phyloP scores from a whole-genome alignment of 2,329 filamentous ascomycete genomes.

The Fusarium nygamai region DNA sequence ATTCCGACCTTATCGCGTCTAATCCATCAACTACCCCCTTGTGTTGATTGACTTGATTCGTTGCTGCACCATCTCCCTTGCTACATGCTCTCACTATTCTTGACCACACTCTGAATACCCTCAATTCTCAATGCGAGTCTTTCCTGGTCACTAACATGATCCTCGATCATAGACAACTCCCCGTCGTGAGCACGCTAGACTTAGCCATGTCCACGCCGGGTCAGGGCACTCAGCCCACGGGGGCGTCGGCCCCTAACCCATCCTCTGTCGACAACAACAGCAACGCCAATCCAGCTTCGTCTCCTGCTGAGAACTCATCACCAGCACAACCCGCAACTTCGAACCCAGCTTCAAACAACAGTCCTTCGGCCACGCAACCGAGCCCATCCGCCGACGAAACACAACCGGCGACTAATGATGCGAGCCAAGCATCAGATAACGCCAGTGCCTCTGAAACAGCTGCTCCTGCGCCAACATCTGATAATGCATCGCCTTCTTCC shows the following conservation, averaged over 20 bases:
- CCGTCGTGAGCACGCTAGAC: conserved; percentile 32
- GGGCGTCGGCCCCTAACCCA: conserved; percentile 30
- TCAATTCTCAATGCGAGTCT: conserved; percentile 6
- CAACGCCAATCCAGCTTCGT: conserved; percentile 17
- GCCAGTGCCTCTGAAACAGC: conserved; percentile 9
- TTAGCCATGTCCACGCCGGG: conserved; percentile 49
- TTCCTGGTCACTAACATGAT: conserved; percentile 48
- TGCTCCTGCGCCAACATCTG: conserved; percentile 14
- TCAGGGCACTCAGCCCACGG: conserved; percentile 33
- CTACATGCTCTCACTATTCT: conserved; percentile 2
- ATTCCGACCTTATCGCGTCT: conserved; percentile 26
- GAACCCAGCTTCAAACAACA: conserved; percentile 8
- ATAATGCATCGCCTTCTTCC: conserved; percentile 18
- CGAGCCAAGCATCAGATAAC: conserved; percentile 13
- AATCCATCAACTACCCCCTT: conserved; percentile 20
- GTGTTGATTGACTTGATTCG: conserved; percentile 10
- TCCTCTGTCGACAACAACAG: conserved; percentile 19
- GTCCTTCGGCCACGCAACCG: conserved; percentile 10
- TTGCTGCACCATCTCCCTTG: conserved; percentile 15
- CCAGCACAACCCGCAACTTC: conserved; percentile 14
- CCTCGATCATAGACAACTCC: conserved; percentile 44
- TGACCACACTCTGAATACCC: conserved; percentile 1
- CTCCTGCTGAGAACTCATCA: conserved; percentile 7
- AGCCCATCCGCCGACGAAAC: conserved; percentile 5
- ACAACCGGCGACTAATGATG: conserved; percentile 3